A percentile compares a stretch with the other conserved stretches of the same genome.
Conservation (phyloP, 495 filamentous ascomycete species). For the Daldinia childiae region DNA sequence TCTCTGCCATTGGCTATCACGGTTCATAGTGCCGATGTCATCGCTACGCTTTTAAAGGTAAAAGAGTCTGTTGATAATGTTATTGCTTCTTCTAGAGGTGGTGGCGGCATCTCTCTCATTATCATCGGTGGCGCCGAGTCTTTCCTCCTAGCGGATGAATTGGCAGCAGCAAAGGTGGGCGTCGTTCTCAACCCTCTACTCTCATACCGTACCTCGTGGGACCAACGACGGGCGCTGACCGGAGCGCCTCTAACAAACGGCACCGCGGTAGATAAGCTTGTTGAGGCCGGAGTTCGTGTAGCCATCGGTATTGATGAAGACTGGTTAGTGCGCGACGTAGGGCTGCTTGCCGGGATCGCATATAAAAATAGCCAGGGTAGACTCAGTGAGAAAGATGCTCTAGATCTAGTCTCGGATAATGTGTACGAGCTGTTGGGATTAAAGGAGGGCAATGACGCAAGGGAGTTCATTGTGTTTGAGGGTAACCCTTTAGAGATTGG, state of each 20-base stretch:
- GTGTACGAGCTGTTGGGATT: constrained; percentile 60
- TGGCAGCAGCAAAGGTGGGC: constrained; percentile 56
- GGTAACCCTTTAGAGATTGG: constrained; percentile 58
- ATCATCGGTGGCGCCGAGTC: constrained; percentile 62
- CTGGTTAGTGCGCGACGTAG: constrained; percentile 58
- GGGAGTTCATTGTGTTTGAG: constrained; percentile 56
- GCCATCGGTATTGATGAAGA: constrained; percentile 60
- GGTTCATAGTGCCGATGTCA: constrained; percentile 57
- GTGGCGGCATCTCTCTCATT: constrained; percentile 48
- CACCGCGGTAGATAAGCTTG: constrained; percentile 56
- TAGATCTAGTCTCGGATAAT: constrained; percentile 58
- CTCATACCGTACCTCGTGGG: constrained; percentile 56
- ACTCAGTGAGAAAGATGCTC: constrained; percentile 50
- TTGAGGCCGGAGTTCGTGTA: constrained; percentile 56
- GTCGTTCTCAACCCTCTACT: constrained; percentile 60
- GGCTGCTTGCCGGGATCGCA: constrained; percentile 60
- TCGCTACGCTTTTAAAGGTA: constrained; percentile 53
- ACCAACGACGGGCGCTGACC: constrained; percentile 57
- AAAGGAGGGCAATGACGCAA: constrained; percentile 20
- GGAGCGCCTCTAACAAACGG: constrained; percentile 64
- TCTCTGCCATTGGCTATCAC: constrained; percentile 52
- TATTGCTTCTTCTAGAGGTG: constrained; percentile 28
- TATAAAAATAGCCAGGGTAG: constrained; percentile 55
- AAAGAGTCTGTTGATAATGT: constrained; percentile 50
- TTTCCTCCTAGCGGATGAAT: constrained; percentile 56